Base-by-base conservation (phyloP, 805 yeast species). In the Kodamaea kakaduensis region DNA sequence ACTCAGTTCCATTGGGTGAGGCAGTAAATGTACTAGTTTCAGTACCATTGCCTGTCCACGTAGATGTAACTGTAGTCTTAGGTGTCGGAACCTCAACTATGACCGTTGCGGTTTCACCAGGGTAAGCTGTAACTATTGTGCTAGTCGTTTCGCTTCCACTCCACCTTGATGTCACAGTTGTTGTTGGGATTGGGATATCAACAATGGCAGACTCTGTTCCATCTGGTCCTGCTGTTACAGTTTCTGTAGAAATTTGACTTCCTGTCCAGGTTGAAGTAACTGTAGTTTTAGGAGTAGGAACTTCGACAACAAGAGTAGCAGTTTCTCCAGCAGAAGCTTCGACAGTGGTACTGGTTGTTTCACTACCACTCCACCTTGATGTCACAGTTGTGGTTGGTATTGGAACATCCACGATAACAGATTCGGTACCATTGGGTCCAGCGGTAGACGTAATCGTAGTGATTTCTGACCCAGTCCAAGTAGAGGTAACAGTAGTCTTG, bases 141-240 rank as follows among this genome's bases (percentile, higher is more conserved):
- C 33, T 28, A n/a, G 16, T 20, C n/a, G 38, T 33, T 34, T 39
- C 34, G 18, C 36, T 35, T 9, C 33, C 40, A 6, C 28, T 29
- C 8, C 28, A 25, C 8, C 34, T 33, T 20, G 37, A 10, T 5
- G 51, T 45, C 6, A 31, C 21, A 3, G 47, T 44, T n/a, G 25
- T 21, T 2, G 45, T 38, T 13, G 51, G 44, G 12, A 43, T 37
- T 3, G 51, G 51, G 8, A 41, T 44, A 7, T 45, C 42, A 9
- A 41, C 36, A 18, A 41, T 32, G 15, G 41, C 41, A 12, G 47
- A 41, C 18, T 21, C 37, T 9, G 29, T 35, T 14, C 36, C 32
- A 25, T 35, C 38, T 10, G 43, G 25, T 14, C 25, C 23, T 8
- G 36, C 47, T 5, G 51, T 40, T 9, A 25, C 23, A 3, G 48